These are phyloP conservation scores for Cucumis cinereus DNA, from an alignment of 306 rosid species.

Conservation along the genomic window DNA sequence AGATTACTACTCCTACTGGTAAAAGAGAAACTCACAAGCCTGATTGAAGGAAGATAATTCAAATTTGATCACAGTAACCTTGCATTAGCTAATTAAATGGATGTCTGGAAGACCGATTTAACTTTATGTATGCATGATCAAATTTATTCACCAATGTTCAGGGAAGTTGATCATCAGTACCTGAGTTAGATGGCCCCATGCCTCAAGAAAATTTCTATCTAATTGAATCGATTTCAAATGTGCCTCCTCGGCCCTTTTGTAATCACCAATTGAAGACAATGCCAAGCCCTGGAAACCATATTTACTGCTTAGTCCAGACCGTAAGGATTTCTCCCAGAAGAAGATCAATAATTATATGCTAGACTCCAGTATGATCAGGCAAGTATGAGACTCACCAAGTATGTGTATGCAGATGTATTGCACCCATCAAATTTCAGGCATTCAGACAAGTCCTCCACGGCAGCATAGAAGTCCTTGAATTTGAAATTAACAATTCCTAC, in stretches of 20 bases:
- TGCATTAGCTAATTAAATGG: neutral
- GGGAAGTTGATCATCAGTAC: constrained; percentile 21
- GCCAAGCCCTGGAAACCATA: constrained; percentile 57
- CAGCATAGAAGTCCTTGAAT: constrained; percentile 62
- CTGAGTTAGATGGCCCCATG: constrained; percentile 83
- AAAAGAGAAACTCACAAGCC: neutral
- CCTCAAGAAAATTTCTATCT: constrained; percentile 68
- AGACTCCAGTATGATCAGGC: constrained; percentile 5
- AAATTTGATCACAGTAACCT: neutral
- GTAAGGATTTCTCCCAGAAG: neutral
- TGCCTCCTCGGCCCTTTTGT: constrained; percentile 71
- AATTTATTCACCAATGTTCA: neutral
- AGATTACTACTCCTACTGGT: neutral
- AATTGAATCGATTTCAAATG: constrained; percentile 62
- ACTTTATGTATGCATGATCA: neutral
- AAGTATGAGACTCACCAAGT: constrained; percentile 47
- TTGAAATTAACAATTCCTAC: constrained; percentile 78
- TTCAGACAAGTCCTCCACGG: constrained; percentile 62
- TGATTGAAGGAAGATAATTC: neutral
- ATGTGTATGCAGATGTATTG: constrained; percentile 69
- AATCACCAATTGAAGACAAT: constrained; percentile 69
- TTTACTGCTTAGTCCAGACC: constrained; percentile 15
- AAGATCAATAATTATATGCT: neutral
- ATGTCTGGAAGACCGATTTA: neutral
- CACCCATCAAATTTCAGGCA: constrained; percentile 61